phyloP scores from a whole-genome alignment of 164 flowering plant genomes.

The Vitis cinerea region DNA sequence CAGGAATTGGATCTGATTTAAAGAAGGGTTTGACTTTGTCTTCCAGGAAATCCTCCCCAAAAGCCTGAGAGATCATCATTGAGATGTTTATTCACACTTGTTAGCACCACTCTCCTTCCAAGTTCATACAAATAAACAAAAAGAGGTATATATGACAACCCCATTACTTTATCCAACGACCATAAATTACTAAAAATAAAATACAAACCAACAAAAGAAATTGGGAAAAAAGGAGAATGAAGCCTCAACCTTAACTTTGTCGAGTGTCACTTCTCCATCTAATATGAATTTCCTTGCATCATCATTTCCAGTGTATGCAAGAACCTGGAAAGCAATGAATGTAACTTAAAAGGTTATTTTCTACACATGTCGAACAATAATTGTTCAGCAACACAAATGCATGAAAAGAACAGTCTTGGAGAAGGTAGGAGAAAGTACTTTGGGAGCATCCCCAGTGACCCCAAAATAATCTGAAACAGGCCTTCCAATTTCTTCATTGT shows the following conservation, averaged over 20 bases:
- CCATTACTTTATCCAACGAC: neutral
- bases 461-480: constrained; percentile 95
- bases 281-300: constrained; percentile 63
- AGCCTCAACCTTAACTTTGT: constrained; percentile 61
- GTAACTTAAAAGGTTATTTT: neutral
- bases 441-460: constrained; percentile 62
- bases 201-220: neutral
- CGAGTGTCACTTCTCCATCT: constrained; percentile 64
- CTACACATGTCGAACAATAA: neutral
- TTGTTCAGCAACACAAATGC: neutral
- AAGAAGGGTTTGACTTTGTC: constrained; percentile 87
- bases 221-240: neutral
- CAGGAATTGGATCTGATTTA: constrained; percentile 95
- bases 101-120: neutral
- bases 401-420: neutral
- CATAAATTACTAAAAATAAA: neutral
- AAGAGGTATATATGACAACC: neutral
- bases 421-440: constrained; percentile 29
- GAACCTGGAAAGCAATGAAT: constrained; percentile 39
- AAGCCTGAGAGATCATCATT: constrained; percentile 41
- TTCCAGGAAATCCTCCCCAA: constrained; percentile 70
- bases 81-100: neutral
- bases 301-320: constrained; percentile 78
- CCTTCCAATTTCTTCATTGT: constrained; percentile 82
- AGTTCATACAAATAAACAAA: neutral